Evolutionary conservation across 1,139 yeast genomes (phyloP).

Genomic region (Taphrina populina): DNA sequence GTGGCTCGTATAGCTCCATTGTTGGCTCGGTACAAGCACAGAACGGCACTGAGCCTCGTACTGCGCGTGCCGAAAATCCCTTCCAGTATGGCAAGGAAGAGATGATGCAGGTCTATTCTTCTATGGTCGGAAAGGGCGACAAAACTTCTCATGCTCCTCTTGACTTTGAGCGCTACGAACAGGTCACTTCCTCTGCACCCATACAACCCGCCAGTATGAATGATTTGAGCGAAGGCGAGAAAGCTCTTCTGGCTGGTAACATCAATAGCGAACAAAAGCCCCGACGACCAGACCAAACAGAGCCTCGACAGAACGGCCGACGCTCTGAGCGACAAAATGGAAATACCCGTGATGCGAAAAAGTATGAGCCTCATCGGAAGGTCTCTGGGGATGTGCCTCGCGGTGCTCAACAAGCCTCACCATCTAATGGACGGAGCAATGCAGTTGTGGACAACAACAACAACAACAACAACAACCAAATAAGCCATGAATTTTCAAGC

Average conservation of each 20-base stretch:
- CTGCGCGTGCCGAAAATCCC: slow-evolving; percentile 27
- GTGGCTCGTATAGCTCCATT: slow-evolving; percentile 33
- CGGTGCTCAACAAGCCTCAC: not conserved
- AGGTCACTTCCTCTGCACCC: slow-evolving; percentile 11
- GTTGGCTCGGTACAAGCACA: slow-evolving; percentile 16
- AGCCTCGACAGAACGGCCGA: slow-evolving; percentile 21
- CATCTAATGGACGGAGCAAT: not conserved
- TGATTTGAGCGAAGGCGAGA: slow-evolving; percentile 12
- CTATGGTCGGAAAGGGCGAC: slow-evolving; percentile 12
- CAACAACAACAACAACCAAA: too few species aligned
- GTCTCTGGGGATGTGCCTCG: slow-evolving; percentile 2
- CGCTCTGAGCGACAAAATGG: slow-evolving; percentile 12
- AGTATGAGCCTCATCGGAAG: slow-evolving; percentile 12
- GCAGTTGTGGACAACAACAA: not conserved
- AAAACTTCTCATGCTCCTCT: slow-evolving; percentile 20
- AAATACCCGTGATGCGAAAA: slow-evolving; percentile 5
- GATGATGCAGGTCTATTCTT: slow-evolving; percentile 29
- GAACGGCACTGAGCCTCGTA: slow-evolving; percentile 9
- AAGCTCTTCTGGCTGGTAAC: slow-evolving; percentile 23
- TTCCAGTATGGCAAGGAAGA: slow-evolving; percentile 31
- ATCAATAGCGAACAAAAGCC: slow-evolving; percentile 31
- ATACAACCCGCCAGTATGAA: slow-evolving; percentile 24
- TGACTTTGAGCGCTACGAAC: slow-evolving; percentile 23
- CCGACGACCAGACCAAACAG: slow-evolving; percentile 15
- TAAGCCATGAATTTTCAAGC: not conserved